phyloP scores from a whole-genome alignment of 805 yeast genomes.

The Barnettozyma populi region DNA sequence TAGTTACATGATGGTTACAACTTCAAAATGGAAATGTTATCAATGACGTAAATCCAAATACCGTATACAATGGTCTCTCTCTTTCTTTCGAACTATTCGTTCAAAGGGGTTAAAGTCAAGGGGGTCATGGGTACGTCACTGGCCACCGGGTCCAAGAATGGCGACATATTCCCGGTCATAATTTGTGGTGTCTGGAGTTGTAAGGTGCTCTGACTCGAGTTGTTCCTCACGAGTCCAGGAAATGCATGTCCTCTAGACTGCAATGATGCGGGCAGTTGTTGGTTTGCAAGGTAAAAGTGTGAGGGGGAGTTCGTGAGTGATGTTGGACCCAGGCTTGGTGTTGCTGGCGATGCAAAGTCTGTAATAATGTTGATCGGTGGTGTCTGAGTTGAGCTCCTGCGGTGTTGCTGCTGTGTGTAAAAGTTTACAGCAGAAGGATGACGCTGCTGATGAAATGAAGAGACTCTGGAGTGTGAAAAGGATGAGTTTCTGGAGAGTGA shows the following conservation, averaged over 20 bases:
- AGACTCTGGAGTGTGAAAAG: conserved; percentile 12
- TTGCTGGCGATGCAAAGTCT: conserved; percentile 11
- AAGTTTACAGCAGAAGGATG: conserved; percentile 11
- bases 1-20: background rate
- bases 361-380: conserved; percentile 14
- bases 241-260: conserved; percentile 14
- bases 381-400: conserved; percentile 9
- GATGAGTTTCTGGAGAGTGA: conserved; percentile 15
- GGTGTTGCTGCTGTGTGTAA: conserved; percentile 6
- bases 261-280: conserved; percentile 17
- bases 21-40: background rate
- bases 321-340: conserved; percentile 23
- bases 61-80: background rate
- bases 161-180: conserved; percentile 18
- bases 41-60: background rate
- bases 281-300: conserved; percentile 17
- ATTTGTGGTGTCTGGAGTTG: conserved; percentile 4
- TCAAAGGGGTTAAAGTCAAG: conserved; percentile 13
- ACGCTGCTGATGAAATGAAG: conserved; percentile 21
- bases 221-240: conserved; percentile 13
- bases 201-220: conserved; percentile 5
- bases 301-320: conserved; percentile 22
- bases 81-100: conserved; percentile 2
- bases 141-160: conserved; percentile 17
- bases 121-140: conserved; percentile 25